Percentiles rank a stretch among this genome's conserved stretches.
These are phyloP conservation scores for Arthroderma uncinatum DNA, from an alignment of 2,329 filamentous ascomycete species.

Conservation along the genomic window DNA sequence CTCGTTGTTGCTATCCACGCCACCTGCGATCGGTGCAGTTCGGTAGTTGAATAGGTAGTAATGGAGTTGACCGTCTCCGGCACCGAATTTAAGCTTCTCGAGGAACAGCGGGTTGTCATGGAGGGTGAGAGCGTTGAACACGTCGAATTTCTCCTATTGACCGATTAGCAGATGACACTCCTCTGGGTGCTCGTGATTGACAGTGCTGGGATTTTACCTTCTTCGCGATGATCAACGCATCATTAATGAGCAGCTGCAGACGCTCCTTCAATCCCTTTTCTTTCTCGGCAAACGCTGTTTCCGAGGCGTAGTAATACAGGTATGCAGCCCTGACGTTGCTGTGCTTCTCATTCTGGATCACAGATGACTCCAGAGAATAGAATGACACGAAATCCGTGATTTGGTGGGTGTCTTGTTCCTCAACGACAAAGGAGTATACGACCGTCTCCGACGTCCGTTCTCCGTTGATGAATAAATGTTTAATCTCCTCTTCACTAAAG, in stretches of 20 bases:
- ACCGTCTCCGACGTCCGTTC: constrained; percentile 62
- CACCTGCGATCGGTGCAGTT: constrained; percentile 71
- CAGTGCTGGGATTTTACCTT: constrained; percentile 38
- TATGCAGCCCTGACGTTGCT: constrained; percentile 79
- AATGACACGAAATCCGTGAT: constrained; percentile 97
- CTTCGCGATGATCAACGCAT: constrained; percentile 82
- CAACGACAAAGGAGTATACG: constrained; percentile 88
- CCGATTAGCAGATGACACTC: constrained; percentile 17
- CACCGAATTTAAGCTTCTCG: constrained; percentile 85
- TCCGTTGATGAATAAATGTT: constrained; percentile 76
- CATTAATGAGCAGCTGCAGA: constrained; percentile 67
- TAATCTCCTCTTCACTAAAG: constrained; percentile 67
- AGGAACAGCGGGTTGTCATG: constrained; percentile 93
- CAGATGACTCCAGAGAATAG: constrained; percentile 85
- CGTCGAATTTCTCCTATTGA: constrained; percentile 63
- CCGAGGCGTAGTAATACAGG: constrained; percentile 91
- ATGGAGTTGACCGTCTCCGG: constrained; percentile 86
- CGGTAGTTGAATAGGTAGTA: constrained; percentile 98
- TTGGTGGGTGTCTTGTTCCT: constrained; percentile 57
- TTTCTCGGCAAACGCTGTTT: constrained; percentile 53
- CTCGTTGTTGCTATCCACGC: constrained; percentile 67
- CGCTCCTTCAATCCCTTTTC: constrained; percentile 59
- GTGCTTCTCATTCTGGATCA: constrained; percentile 72
- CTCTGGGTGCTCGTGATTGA: constrained; percentile 5
- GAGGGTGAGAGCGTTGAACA: constrained; percentile 89